Evolutionary conservation across 371 early-diverging fungal species (phyloP).

Genomic region (Neoconidiobolus thromboides): DNA sequence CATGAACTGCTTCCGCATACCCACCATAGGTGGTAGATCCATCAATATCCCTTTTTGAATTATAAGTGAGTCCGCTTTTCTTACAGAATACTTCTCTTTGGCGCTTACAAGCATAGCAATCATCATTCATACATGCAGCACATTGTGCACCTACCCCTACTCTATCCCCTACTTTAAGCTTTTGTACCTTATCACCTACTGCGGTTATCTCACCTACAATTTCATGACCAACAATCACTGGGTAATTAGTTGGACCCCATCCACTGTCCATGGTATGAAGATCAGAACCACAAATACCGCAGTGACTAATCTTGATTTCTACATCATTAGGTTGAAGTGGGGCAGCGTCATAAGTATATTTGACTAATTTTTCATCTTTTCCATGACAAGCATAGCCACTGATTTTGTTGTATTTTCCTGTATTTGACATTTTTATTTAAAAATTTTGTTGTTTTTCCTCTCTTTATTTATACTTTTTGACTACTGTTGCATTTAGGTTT

Average conservation of each 20-base stretch:
- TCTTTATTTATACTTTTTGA: no score
- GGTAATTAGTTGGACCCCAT: conserved; percentile 23
- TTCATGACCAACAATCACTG: conserved; percentile 51
- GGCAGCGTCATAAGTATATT: conserved; percentile 20
- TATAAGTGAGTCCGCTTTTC: conserved; percentile 18
- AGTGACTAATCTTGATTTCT: conserved; percentile 24
- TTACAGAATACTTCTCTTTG: conserved; percentile 49
- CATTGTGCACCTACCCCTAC: conserved; percentile 56
- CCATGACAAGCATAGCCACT: conserved; percentile 17
- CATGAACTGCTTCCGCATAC: conserved; percentile 17
- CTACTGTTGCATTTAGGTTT: no score
- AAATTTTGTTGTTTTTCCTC: no score
- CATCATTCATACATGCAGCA: conserved; percentile 19
- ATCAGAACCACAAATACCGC: conserved; percentile 40
- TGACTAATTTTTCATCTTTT: conserved; percentile 15
- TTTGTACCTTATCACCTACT: conserved; percentile 24
- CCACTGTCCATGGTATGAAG: conserved; percentile 38
- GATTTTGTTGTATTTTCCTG: conserved; percentile 7
- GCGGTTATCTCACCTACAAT: conserved; percentile 42
- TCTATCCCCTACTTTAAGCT: conserved; percentile 41
- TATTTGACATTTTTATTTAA: no score
- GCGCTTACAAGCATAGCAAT: conserved; percentile 38
- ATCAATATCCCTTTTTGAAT: not conserved
- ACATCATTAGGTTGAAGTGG: conserved; percentile 23
- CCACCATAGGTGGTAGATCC: conserved; percentile 21